Conservation (phyloP, 1,139 yeast genomes). For the Yamadazyma conglobata region DNA sequence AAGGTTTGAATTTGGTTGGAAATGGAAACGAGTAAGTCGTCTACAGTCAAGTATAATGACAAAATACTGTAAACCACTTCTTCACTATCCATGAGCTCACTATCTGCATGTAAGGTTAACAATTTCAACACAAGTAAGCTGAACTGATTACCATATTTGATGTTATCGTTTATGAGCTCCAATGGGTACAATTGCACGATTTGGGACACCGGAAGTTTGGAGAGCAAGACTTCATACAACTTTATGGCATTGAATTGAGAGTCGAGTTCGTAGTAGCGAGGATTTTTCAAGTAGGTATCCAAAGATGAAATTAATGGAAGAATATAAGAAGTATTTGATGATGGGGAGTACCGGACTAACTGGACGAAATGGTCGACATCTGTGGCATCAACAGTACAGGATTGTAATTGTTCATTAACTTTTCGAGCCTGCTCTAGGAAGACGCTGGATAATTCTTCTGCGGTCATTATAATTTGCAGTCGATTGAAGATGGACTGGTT, state of each 20-base stretch:
- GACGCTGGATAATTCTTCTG: background rate
- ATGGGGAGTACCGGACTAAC: constrained; percentile 1
- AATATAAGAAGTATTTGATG: background rate
- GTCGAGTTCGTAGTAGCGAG: constrained; percentile 17
- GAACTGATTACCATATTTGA: constrained; percentile 11
- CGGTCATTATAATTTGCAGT: constrained; percentile 3
- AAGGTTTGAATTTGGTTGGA: constrained; percentile 22
- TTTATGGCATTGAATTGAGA: constrained; percentile 19
- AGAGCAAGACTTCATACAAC: constrained; percentile 22
- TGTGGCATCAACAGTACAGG: background rate
- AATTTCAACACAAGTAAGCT: constrained; percentile 20
- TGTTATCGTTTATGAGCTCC: constrained; percentile 19
- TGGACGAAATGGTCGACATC: constrained; percentile 1
- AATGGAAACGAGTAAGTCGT: constrained; percentile 11
- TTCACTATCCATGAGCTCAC: constrained; percentile 15
- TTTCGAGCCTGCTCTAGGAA: background rate
- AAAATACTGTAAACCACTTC: constrained; percentile 7
- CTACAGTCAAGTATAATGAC: constrained; percentile 6
- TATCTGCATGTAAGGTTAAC: constrained; percentile 16
- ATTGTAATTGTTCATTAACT: background rate
- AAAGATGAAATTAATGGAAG: constrained; percentile 6
- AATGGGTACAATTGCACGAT: constrained; percentile 21
- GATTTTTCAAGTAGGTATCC: constrained; percentile 6
- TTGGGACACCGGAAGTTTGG: constrained; percentile 16
- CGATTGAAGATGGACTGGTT: too few relatives aligned